Evolutionary conservation across 1,139 yeast species (phyloP), one percentile per base, ranked within the genome.

Genomic region (Debaryomyces sp.): DNA sequence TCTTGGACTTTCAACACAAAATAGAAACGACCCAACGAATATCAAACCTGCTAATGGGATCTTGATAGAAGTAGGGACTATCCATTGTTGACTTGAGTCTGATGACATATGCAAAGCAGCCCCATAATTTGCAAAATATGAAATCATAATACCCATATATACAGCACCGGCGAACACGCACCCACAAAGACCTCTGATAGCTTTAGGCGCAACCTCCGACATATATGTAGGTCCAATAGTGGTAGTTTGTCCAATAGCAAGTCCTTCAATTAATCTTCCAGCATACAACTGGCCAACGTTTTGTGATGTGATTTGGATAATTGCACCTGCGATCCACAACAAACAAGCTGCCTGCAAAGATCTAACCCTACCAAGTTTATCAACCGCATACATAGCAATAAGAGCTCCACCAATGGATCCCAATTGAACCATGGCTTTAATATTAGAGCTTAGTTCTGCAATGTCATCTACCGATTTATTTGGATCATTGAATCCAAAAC

Each of bases 371-470:
- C 89, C 89, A 33, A 83, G 62, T 41, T 66, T 69, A 59, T 84
- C 88, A 36, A 77, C 81, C 3, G 80, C 60, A 51, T 67, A 73
- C 59, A 75, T 69, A 3, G 86, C 83, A 32, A 81, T 50, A 10
- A 82, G 48, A 18, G 82, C 71, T 22, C 88, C 88, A 36, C 78
- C 85, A 50, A 82, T 76, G 24, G 83, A 76, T 3, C 87, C 87
- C 41, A 83, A 62, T 57, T 81, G 85, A 4, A 82, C 87, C 86
- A 83, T 82, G 6, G 85, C 71, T 2, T 82, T 77, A 55, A 82
- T 81, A 57, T 80, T 82, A 7, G 85, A 80, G 53, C 73, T 76
- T 54, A 75, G 60, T 51, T 77, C 69, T 12, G 85, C 84, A 15
- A 76, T 41, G n/a, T 70, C 58, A 43, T 63, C 54, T 2, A 54